A percentile compares a stretch with the other conserved stretches of the same genome.
These are phyloP conservation scores for Diaporthe aspalathi DNA, from an alignment of 2,329 filamentous ascomycete species.

Conservation along the genomic window DNA sequence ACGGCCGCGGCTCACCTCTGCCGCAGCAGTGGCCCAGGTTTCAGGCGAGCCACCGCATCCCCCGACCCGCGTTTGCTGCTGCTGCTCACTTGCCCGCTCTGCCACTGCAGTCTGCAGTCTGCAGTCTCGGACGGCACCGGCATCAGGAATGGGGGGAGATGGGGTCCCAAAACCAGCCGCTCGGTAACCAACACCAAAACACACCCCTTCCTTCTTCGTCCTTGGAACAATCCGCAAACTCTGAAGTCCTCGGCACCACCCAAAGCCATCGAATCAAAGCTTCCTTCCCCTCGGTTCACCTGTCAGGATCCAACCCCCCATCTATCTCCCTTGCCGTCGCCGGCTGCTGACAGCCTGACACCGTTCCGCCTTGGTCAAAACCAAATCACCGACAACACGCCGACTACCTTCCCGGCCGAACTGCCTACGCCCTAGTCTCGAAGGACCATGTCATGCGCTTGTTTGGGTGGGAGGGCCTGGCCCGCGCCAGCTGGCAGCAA, in stretches of 20 bases:
- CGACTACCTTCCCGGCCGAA: no score
- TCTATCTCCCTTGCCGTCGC: neutral
- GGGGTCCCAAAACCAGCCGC: conserved; percentile 30
- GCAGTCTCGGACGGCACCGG: conserved; percentile 26
- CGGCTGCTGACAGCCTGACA: conserved; percentile 23
- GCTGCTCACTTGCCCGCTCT: conserved; percentile 20
- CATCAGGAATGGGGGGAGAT: conserved; percentile 22
- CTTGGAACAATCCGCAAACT: conserved; percentile 23
- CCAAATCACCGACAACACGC: no score
- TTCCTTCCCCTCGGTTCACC: conserved; percentile 24
- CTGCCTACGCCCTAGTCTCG: neutral
- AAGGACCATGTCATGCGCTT: neutral
- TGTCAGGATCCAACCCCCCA: conserved; percentile 11
- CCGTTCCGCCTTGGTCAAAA: no score
- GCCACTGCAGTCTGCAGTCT: neutral
- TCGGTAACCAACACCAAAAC: conserved; percentile 33
- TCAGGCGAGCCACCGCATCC: conserved; percentile 28
- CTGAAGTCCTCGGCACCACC: conserved; percentile 1
- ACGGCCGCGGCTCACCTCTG: conserved; percentile 27
- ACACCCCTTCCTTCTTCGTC: neutral
- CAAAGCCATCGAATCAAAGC: conserved; percentile 26
- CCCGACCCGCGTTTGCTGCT: conserved; percentile 18
- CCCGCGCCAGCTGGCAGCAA: no score
- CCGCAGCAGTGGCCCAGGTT: conserved; percentile 26
- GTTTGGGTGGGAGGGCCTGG: no score